Evolutionary conservation across 208 protist genomes (phyloP).

Genomic region (Trypanosoma grayi): DNA sequence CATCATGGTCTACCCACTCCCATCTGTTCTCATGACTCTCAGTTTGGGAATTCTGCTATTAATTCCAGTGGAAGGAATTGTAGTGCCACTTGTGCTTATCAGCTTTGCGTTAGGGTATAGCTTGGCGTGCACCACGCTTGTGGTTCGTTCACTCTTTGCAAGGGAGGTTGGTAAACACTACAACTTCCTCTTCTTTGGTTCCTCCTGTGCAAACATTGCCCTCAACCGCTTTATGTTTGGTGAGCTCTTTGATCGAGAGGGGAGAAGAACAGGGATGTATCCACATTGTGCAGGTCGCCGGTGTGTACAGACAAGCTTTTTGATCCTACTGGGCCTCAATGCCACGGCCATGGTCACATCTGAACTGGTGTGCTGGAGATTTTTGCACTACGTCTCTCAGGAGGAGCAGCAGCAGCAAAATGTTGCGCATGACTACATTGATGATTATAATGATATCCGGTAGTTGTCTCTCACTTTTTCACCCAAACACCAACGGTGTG

Average conservation of each 20-base stretch:
- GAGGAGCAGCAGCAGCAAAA: not conserved
- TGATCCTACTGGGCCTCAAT: slow-evolving; percentile 68
- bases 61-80: slow-evolving; percentile 31
- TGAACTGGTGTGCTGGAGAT: slow-evolving; percentile 44
- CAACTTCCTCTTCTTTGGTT: slow-evolving; percentile 55
- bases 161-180: slow-evolving; percentile 74
- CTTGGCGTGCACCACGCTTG: slow-evolving; percentile 46
- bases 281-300: slow-evolving; percentile 39
- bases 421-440: not conserved
- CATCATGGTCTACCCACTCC: slow-evolving; percentile 36
- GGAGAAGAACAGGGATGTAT: slow-evolving; percentile 18
- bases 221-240: slow-evolving; percentile 81
- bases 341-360: slow-evolving; percentile 28
- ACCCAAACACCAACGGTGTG: too few species aligned
- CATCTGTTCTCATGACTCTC: slow-evolving; percentile 34
- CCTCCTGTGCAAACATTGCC: slow-evolving; percentile 55
- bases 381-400: slow-evolving; percentile 28
- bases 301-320: slow-evolving; percentile 59
- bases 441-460: slow-evolving; percentile 13
- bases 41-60: slow-evolving; percentile 38
- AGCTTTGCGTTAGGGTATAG: slow-evolving; percentile 52
- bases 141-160: slow-evolving; percentile 42
- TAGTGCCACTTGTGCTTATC: slow-evolving; percentile 50
- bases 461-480: too few species aligned
- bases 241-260: slow-evolving; percentile 52